Percentiles rank a stretch among this genome's conserved stretches.
phyloP scores from a whole-genome alignment of 495 filamentous ascomycete species.

The Physcia stellaris region DNA sequence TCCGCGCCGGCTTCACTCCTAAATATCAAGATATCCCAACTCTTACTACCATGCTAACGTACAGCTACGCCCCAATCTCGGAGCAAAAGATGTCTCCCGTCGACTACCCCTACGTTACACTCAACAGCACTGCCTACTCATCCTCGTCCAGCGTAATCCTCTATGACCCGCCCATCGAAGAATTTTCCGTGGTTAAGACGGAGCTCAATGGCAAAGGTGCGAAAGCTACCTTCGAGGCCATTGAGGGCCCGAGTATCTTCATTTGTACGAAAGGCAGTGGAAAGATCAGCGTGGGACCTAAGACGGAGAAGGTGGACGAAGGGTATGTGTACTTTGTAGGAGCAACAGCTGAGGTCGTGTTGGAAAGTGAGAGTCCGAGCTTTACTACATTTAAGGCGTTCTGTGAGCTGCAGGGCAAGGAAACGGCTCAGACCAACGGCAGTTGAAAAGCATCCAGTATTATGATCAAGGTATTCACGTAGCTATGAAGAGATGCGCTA shows the following conservation, averaged over 20 bases:
- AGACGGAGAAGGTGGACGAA: conserved; percentile 56
- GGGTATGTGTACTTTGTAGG: conserved; percentile 91
- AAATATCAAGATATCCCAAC: conserved; percentile 96
- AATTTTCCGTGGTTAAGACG: conserved; percentile 83
- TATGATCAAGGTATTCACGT: too few species aligned
- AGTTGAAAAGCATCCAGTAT: too few species aligned
- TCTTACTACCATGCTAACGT: conserved; percentile 85
- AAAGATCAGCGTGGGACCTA: conserved; percentile 67
- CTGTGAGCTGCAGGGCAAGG: conserved; percentile 61
- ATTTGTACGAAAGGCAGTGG: conserved; percentile 79
- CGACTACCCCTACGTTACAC: conserved; percentile 69
- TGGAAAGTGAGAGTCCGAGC: conserved; percentile 55
- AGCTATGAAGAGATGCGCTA: too few species aligned
- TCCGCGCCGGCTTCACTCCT: conserved; percentile 91
- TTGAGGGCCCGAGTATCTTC: conserved; percentile 83
- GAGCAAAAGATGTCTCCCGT: conserved; percentile 82
- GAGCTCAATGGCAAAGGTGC: conserved; percentile 54
- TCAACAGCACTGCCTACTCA: conserved; percentile 66
- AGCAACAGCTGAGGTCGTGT: conserved; percentile 67
- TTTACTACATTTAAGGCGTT: conserved; percentile 93
- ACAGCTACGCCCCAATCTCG: conserved; percentile 82
- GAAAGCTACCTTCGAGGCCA: conserved; percentile 71
- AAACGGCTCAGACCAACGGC: too few species aligned
- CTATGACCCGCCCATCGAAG: conserved; percentile 93
- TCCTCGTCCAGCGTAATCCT: conserved; percentile 53